Evolutionary conservation across 257 asterid species (phyloP).

Genomic region (Perilla frutescens): DNA sequence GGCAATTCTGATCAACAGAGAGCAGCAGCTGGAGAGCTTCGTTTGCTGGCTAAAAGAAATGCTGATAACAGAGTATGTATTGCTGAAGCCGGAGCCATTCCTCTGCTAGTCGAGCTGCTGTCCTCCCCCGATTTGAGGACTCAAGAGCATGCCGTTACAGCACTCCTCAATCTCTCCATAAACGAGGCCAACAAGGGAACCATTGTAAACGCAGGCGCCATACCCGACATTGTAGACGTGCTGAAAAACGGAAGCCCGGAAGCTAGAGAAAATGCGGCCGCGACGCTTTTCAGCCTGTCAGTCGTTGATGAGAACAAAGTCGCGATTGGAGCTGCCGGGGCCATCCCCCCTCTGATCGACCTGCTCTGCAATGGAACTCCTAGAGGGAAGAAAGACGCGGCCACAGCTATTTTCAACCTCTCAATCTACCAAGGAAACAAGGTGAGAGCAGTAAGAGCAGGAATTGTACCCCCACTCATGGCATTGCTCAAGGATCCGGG

Average conservation of each 20-base stretch:
- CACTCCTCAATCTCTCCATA: conserved; percentile 92
- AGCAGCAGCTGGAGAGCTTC: conserved; percentile 97
- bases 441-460: conserved; percentile 86
- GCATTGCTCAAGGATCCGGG: conserved; percentile 79
- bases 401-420: conserved; percentile 92
- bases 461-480: conserved; percentile 80
- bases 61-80: conserved; percentile 91
- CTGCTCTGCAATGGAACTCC: conserved; percentile 85
- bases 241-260: conserved; percentile 82
- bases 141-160: conserved; percentile 93
- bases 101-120: conserved; percentile 76
- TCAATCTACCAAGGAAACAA: conserved; percentile 90
- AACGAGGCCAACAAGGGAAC: conserved; percentile 84
- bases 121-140: conserved; percentile 77
- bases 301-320: conserved; percentile 91
- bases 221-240: conserved; percentile 83
- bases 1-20: conserved; percentile 80
- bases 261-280: conserved; percentile 93
- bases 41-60: conserved; percentile 92
- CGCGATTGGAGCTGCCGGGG: conserved; percentile 91
- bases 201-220: conserved; percentile 87
- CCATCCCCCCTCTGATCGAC: conserved; percentile 86
- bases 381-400: conserved; percentile 94
- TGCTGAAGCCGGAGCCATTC: conserved; percentile 95
- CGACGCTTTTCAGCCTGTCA: conserved; percentile 88